phyloP scores from a whole-genome alignment of 345 rosid genomes.

The Chamaenerion angustifolium region DNA sequence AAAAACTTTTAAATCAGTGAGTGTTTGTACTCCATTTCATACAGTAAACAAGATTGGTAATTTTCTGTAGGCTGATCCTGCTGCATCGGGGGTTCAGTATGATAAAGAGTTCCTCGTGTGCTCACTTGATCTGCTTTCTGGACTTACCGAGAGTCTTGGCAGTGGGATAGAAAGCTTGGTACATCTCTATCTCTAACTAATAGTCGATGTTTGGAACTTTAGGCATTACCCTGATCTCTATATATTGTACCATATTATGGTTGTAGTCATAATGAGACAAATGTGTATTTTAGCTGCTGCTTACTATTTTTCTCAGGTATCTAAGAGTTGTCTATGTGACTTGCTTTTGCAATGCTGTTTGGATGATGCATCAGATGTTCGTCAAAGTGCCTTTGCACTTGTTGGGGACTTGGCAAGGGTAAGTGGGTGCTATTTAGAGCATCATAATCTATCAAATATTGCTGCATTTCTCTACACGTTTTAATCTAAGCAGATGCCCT shows the following conservation, averaged over 20 bases:
- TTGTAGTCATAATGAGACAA: no score
- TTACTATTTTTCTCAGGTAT: constrained; percentile 32
- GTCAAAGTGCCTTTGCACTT: constrained; percentile 90
- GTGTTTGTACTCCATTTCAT: no score
- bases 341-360: constrained; percentile 80
- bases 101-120: constrained; percentile 91
- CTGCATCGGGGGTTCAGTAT: constrained; percentile 61
- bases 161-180: constrained; percentile 94
- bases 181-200: constrained; percentile 1
- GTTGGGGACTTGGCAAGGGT: constrained; percentile 78
- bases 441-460: no score
- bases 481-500: no score
- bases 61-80: constrained; percentile 55
- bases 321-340: constrained; percentile 69
- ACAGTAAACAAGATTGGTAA: background rate
- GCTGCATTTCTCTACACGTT: no score
- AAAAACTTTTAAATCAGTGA: no score
- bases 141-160: constrained; percentile 88
- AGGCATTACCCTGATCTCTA: background rate
- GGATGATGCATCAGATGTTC: constrained; percentile 68
- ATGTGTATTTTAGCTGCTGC: background rate
- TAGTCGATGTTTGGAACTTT: background rate
- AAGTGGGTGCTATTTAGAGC: constrained; percentile 1
- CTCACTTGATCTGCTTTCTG: constrained; percentile 91
- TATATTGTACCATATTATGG: no score